phyloP scores from a whole-genome alignment of 805 yeast genomes.

The Ogataea paraovalis region DNA sequence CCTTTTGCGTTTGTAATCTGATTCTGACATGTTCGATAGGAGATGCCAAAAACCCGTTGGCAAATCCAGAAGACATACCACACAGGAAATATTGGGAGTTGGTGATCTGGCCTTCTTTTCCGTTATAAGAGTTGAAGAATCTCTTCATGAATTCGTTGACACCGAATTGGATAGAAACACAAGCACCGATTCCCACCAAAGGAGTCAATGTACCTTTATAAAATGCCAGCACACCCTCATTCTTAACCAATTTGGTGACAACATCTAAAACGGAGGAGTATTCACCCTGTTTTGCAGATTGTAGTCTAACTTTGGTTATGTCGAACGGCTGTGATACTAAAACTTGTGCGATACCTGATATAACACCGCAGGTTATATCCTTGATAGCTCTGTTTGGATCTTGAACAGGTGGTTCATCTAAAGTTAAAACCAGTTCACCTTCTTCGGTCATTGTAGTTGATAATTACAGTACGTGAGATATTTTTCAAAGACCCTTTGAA shows the following conservation, averaged over 20 bases:
- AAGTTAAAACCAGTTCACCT: constrained; percentile 18
- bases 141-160: constrained; percentile 94
- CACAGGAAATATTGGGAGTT: constrained; percentile 69
- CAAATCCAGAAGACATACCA: constrained; percentile 90
- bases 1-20: constrained; percentile 76
- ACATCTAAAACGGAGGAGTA: constrained; percentile 68
- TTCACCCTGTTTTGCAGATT: constrained; percentile 76
- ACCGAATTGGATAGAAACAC: constrained; percentile 94
- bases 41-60: constrained; percentile 82
- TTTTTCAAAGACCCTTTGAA: background rate
- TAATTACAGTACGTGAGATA: background rate
- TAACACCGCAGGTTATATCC: constrained; percentile 86
- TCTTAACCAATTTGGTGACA: constrained; percentile 59
- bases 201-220: constrained; percentile 95
- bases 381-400: constrained; percentile 49
- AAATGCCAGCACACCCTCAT: constrained; percentile 84
- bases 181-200: constrained; percentile 92
- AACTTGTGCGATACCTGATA: constrained; percentile 95
- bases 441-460: constrained; percentile 25
- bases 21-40: constrained; percentile 97
- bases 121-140: constrained; percentile 46
- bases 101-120: constrained; percentile 42
- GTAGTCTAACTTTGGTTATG: constrained; percentile 89
- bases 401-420: constrained; percentile 22
- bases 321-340: constrained; percentile 95